phyloP scores from a whole-genome alignment of 2,329 filamentous ascomycete genomes.

The Botrytis pseudocinerea region DNA sequence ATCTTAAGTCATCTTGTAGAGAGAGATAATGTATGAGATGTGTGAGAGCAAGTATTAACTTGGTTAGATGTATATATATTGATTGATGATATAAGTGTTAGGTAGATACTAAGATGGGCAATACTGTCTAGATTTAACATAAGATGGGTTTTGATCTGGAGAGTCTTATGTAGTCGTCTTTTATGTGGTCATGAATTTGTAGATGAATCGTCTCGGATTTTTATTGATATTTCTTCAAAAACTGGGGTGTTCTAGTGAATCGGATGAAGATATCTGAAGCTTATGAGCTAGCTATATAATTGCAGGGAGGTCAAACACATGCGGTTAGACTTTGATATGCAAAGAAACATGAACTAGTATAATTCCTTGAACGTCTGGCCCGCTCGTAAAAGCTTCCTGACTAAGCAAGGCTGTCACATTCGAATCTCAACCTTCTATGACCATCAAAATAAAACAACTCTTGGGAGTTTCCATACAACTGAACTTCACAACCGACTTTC shows the following conservation, averaged over 20 bases:
- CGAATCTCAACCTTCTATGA: constrained; percentile 12
- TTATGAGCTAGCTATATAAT: not conserved
- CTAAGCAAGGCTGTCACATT: constrained; percentile 16
- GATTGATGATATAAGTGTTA: not conserved
- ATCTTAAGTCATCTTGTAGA: not conserved
- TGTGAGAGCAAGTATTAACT: not conserved
- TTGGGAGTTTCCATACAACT: not conserved
- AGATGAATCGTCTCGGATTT: too few relatives aligned
- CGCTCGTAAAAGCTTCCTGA: not conserved
- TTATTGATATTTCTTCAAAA: too few relatives aligned
- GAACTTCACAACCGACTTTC: not conserved
- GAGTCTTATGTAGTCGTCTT: too few relatives aligned
- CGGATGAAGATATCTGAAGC: not conserved
- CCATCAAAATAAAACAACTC: constrained; percentile 11
- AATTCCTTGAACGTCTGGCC: not conserved
- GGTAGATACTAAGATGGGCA: too few relatives aligned
- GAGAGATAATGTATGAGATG: too few relatives aligned
- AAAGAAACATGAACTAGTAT: not conserved
- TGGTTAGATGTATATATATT: not conserved
- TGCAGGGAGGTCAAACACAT: not conserved
- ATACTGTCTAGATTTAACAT: not conserved
- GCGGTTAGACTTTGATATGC: not conserved
- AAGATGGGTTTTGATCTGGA: not conserved
- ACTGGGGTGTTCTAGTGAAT: not conserved
- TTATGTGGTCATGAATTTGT: too few relatives aligned